Evolutionary conservation across 805 yeast genomes (phyloP).

Genomic region (Ogataea zsoltii): DNA sequence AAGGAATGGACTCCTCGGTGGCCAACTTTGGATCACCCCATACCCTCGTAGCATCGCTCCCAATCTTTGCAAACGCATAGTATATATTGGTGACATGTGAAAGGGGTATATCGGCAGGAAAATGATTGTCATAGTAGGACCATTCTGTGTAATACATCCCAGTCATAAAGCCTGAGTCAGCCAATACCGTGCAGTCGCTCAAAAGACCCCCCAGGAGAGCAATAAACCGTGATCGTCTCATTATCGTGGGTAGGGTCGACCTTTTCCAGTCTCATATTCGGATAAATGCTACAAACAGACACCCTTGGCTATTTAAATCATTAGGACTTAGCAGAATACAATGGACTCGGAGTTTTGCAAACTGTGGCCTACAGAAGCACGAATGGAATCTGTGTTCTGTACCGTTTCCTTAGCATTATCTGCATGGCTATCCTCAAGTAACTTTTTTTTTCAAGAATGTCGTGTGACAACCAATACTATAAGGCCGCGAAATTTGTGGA

Average conservation of each 20-base stretch:
- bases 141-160: constrained; percentile 56
- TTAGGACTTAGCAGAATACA: not conserved
- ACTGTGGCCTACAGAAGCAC: not conserved
- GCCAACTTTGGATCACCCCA: constrained; percentile 72
- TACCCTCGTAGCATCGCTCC: constrained; percentile 48
- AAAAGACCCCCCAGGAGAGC: not conserved
- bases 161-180: constrained; percentile 1
- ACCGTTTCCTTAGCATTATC: too few species aligned
- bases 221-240: too few species aligned
- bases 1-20: constrained; percentile 33
- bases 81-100: constrained; percentile 62
- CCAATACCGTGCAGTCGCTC: not conserved
- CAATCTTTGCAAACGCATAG: constrained; percentile 74
- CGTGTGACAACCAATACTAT: not conserved
- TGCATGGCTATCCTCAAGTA: too few species aligned
- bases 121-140: constrained; percentile 66
- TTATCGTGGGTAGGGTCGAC: too few species aligned
- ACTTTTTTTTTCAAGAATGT: not conserved
- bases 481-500: too few species aligned
- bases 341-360: not conserved
- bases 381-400: not conserved
- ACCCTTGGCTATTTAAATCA: too few species aligned
- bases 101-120: constrained; percentile 63
- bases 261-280: too few species aligned
- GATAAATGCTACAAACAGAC: too few species aligned